Evolutionary conservation across 2,329 filamentous ascomycete species (phyloP), one percentile per base, ranked within the genome.

Genomic region (Paramyrothecium roridum): DNA sequence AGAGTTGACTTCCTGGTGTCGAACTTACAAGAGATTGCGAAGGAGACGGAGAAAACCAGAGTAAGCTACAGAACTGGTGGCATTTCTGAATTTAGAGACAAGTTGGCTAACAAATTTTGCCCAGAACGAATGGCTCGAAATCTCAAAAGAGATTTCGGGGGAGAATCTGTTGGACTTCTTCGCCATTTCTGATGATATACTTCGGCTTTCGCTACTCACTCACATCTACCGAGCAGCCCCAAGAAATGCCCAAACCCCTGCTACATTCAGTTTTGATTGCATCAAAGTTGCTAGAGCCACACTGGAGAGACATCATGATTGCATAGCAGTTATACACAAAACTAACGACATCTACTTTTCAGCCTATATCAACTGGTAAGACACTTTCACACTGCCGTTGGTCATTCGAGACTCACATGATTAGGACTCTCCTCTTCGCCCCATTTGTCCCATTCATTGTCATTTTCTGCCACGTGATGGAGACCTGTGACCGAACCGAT

Each of bases 371-470:
- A 72, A 78, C 55, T 79, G 76, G 75, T 76, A 54, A 63, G 71
- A 30, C 10, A 30, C 26, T 30, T 30, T 19, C 4, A 33, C 3
- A 8, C n/a, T 3, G 19, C 7, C 21, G 12, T 4, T 17, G 4
- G 4, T n/a, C 40, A 26, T 21, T 12, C 16, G 17, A 23, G 11
- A 49, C 54, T 66, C 21, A 66, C 34, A 52, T 7, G 6, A 17
- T 13, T 30, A 77, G 75, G 76, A 76, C 72, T 1, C 66, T 79
- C 3, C 66, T 80, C 2, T 80, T 80, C 60, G 75, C 78, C 13
- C 80, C 79, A 0, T 81, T 83, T 56, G 78, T 80, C 13, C 77
- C 79, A 0, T 82, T 81, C 61, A 80, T 80, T 52, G 76, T 81
- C 3, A 71, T 81, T 3, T 82, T 83, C 68, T 79, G 76, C 34